Base-by-base conservation (phyloP, 2,329 filamentous ascomycete species). In the Myriosclerotinia duriaeana region DNA sequence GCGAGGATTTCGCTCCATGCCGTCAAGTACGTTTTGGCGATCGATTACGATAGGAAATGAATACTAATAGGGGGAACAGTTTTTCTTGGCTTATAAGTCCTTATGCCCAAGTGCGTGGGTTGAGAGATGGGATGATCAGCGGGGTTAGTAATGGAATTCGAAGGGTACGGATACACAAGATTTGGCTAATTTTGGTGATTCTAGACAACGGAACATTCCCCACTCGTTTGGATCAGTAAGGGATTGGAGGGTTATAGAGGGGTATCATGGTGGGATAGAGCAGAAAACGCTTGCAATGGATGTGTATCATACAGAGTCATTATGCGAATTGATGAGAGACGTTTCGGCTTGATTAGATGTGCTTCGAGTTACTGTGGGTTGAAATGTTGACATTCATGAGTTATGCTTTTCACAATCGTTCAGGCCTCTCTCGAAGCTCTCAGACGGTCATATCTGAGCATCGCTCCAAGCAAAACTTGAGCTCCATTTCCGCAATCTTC, bases 1-100 rank as follows among this genome's bases (percentile, higher is more conserved):
- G 94, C 82, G 94, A 98, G 85, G 93, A 97, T 79, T 98, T 98
- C 81, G 89, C 91, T 76, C 94, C 94, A 73, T 98, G 94, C 90
- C 90, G 89, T 78, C 93, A 97, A 90, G 93, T 97, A 89, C 72
- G 79, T 61, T n/a, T 59, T 63, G 53, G 73, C 70, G 61, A 58
- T 61, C 72, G 48, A 61, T 71, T 67, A 67, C 59, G 40, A 40
- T 58, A 62, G 74, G 97, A 91, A 46, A 67, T 52, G 42, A 71
- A 71, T 66, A 60, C 68, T 77, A 64, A 77, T 71, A 63, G 65
- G 20, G 34, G 38, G 61, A n/a, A 67, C 75, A 99, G 94, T 99
- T 99, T 87, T 92, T 88, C 85, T 87, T 96, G 77, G 93, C 95
- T 76, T 99, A 97, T 86, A 90, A 92, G 80, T 97, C 95, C 74